Evolutionary conservation across 164 flowering plant genomes (phyloP), one percentile per base, ranked within the genome.

Genomic region (Tinospora cordifolia): DNA sequence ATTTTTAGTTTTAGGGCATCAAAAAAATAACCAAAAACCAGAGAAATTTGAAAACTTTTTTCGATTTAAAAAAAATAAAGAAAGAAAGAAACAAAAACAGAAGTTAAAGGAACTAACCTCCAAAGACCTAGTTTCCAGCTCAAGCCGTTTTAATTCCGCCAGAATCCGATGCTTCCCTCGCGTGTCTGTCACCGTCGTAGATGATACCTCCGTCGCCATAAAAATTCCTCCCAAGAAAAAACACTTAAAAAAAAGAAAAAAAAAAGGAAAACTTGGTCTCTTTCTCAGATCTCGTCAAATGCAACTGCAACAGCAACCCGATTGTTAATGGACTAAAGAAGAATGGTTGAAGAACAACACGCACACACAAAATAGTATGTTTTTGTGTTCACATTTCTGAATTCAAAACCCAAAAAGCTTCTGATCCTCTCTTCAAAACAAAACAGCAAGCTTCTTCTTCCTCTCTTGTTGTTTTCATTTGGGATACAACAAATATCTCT

Each of bases 111-210:
- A 30, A 74, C 78, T 19, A 25, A 88, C 95, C 97, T 92, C 90
- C 67, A 92, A 81, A 71, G 81, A 90, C 59, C 86, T 78, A 68
- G 85, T 71, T 79, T 92, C 95, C 79, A 88, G 93, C 78, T 92
- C 93, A 62, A 92, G 82, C 25, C 92, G 83, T 79, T 90, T 92
- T 72, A 92, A 75, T 77, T 92, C 97, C 14, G 96, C 97, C 7
- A 82, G 82, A 76, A 92, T 84, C 80, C 93, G 83, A 79, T 88
- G 96, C 79, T 85, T 92, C 67, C 97, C 97, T 67, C 92, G 74
- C 10, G 84, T 79, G 78, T 90, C 96, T 63, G 80, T 38, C 25
- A 77, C 74, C 0, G 63, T 41, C 27, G 75, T 75, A 40, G 70
- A 27, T 27, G 70, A 40, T 26, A 46, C 74, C 41, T 44, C 75